phyloP scores from a whole-genome alignment of 306 rosid species.

The Rubus parviflorus region DNA sequence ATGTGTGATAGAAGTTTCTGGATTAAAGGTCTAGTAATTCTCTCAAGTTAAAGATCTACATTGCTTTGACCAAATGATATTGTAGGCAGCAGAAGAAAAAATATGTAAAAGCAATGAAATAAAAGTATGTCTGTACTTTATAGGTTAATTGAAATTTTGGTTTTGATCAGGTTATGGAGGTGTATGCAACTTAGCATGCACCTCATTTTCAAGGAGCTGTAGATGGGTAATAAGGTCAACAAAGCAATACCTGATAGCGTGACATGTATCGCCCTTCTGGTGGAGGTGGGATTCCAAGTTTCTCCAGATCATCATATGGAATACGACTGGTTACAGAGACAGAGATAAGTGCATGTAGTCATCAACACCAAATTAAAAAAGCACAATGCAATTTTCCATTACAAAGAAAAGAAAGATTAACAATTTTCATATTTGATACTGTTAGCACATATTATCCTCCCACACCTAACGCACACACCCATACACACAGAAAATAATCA shows the following conservation, averaged over 20 bases:
- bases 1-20: not conserved
- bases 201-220: not conserved
- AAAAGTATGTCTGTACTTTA: not conserved
- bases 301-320: slow-evolving; percentile 69
- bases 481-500: not conserved
- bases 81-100: not conserved
- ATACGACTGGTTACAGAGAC: slow-evolving; percentile 53
- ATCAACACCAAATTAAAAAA: not conserved
- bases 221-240: slow-evolving; percentile 13
- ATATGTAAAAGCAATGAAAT: not conserved
- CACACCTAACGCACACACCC: not conserved
- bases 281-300: slow-evolving; percentile 87
- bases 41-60: not conserved
- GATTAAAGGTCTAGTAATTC: slow-evolving; percentile 3
- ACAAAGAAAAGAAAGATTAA: not conserved
- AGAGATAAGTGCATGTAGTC: slow-evolving; percentile 7
- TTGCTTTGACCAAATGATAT: not conserved
- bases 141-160: not conserved
- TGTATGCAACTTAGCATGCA: not conserved
- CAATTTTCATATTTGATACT: not conserved
- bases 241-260: slow-evolving; percentile 60
- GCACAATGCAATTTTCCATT: not conserved
- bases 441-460: not conserved
- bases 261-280: slow-evolving; percentile 91
- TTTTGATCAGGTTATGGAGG: not conserved